Evolutionary conservation across 139 green algal genomes (phyloP).

Genomic region (Marvania coccoides): DNA sequence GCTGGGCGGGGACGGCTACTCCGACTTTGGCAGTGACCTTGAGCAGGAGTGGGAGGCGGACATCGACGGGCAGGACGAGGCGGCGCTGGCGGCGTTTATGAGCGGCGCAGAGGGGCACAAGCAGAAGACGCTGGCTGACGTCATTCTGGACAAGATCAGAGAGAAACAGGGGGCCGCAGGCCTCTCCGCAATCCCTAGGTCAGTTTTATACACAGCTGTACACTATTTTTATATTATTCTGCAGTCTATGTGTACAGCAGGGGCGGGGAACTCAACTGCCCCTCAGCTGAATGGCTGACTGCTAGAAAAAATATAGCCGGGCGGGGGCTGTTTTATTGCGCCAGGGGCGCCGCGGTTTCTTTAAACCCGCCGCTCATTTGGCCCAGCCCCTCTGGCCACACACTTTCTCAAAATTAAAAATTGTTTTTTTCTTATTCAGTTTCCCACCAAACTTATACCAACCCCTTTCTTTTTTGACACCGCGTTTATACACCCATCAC

Average conservation of each 20-base stretch:
- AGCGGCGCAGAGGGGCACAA: slow-evolving; percentile 16
- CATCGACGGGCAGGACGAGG: slow-evolving; percentile 68
- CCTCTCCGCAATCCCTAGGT: slow-evolving; percentile 19
- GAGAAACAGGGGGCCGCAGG: slow-evolving; percentile 36
- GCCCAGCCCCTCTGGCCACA: no score
- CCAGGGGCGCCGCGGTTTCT: no score
- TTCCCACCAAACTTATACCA: no score
- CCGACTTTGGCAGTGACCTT: slow-evolving; percentile 17
- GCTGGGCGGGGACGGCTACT: slow-evolving; percentile 1
- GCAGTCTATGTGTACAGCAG: slow-evolving; percentile 43
- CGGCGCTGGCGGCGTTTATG: slow-evolving; percentile 76
- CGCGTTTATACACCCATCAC: no score
- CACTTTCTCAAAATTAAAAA: no score
- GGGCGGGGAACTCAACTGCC: not conserved
- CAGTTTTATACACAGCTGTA: not conserved
- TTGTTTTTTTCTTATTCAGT: no score
- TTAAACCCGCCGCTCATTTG: no score
- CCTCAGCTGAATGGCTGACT: slow-evolving; percentile 30
- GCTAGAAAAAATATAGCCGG: slow-evolving; percentile 1
- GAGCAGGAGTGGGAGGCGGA: slow-evolving; percentile 35
- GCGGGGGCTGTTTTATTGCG: not conserved
- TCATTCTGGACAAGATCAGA: slow-evolving; percentile 79
- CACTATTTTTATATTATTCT: not conserved
- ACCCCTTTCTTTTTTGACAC: no score
- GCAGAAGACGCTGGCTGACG: slow-evolving; percentile 74